These are phyloP conservation scores for Cardamine occulta DNA, from an alignment of 345 rosid species.

Conservation along the genomic window DNA sequence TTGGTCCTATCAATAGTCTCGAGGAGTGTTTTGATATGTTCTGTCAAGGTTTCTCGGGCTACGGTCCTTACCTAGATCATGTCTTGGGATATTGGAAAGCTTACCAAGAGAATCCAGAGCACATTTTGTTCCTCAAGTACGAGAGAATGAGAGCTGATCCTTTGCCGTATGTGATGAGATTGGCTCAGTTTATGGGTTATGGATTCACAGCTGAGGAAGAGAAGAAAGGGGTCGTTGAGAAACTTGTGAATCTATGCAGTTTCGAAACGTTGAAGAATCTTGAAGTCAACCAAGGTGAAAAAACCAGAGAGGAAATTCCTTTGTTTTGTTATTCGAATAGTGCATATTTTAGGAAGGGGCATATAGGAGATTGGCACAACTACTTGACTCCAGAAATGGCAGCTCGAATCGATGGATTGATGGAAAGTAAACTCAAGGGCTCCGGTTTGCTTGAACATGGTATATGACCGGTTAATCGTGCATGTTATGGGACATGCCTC, in stretches of 20 bases:
- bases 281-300: conserved; percentile 33
- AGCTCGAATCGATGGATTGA: conserved; percentile 19
- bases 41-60: background rate
- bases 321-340: background rate
- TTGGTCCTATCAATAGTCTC: background rate
- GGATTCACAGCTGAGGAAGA: conserved; percentile 39
- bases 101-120: conserved; percentile 20
- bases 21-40: conserved; percentile 33
- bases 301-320: background rate
- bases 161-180: conserved; percentile 24
- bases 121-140: conserved; percentile 17
- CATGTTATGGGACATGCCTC: background rate
- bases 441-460: conserved; percentile 26
- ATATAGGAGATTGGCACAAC: conserved; percentile 46
- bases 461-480: background rate
- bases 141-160: conserved; percentile 18
- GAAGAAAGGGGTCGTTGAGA: conserved; percentile 16
- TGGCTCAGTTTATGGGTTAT: conserved; percentile 41
- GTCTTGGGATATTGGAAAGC: conserved; percentile 30
- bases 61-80: conserved; percentile 34
- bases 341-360: conserved; percentile 37
- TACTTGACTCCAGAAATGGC: conserved; percentile 42
- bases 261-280: conserved; percentile 33
- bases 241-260: conserved; percentile 31
- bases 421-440: conserved; percentile 19